Evolutionary conservation across 202 grass and related monocot genomes (phyloP).

Genomic region (Hordeum pubiflorum): DNA sequence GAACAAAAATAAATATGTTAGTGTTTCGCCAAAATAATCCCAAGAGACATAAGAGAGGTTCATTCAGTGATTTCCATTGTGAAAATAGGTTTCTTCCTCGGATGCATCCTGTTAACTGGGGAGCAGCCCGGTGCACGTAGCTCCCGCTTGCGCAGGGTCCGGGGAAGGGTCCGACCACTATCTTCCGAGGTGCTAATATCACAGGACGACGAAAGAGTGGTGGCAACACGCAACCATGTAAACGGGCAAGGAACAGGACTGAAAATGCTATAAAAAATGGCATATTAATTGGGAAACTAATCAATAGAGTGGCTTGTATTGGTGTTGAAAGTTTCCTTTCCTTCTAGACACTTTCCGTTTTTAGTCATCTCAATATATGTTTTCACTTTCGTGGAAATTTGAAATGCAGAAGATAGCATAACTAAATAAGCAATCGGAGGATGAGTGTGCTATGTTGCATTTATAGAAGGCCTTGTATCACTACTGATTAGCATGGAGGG

Average conservation of each 20-base stretch:
- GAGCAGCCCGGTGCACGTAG: too few relatives aligned
- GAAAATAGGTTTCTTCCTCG: conserved; percentile 10
- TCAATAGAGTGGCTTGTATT: background rate
- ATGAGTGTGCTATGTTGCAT: conserved; percentile 15
- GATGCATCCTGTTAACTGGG: background rate
- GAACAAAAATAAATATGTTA: background rate
- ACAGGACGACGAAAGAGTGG: background rate
- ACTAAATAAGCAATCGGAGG: background rate
- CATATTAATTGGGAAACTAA: conserved; percentile 14
- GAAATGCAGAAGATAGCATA: background rate
- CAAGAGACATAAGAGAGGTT: background rate
- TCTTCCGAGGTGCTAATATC: background rate
- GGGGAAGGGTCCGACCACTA: too few relatives aligned
- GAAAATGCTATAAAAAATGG: background rate
- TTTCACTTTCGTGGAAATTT: background rate
- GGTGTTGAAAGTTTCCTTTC: background rate
- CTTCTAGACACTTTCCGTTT: background rate
- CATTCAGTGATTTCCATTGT: conserved; percentile 3
- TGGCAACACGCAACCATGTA: background rate
- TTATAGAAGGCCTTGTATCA: background rate
- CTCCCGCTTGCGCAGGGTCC: too few relatives aligned
- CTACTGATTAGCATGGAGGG: background rate
- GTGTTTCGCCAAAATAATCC: background rate
- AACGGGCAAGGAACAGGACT: conserved; percentile 10
- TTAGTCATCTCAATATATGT: background rate